Base-by-base conservation (phyloP, 2,329 filamentous ascomycete species). In the Colletotrichum salicis region DNA sequence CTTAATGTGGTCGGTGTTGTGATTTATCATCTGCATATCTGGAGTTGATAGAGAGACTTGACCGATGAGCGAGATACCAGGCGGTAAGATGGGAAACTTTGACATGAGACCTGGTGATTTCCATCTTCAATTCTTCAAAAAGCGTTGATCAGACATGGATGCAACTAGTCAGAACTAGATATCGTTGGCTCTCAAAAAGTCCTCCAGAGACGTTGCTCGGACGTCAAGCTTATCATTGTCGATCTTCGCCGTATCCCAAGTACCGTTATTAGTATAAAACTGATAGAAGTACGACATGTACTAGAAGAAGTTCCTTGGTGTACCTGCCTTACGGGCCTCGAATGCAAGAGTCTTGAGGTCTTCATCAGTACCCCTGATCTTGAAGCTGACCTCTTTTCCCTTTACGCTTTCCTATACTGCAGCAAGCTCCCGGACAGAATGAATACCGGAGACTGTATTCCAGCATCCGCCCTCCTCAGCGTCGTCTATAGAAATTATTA, bases 211-310 rank as follows among this genome's bases (percentile, higher is more conserved):
- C 10, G 67, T 72, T 3, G 64, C 52, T 48, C 37, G 52, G 7
- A 67, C 64, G 4, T 51, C 59, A 7, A 72, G 31, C 54, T 64
- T 60, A 3, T 72, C 56, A 29, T 61, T 61, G 41, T 72, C 59
- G 5, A 64, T 15, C 31, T 13, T 60, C 7, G 33, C 19, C 31
- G 68, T 48, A 22, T 37, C 29, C 22, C 51, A 60, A 4, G 54
- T 68, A 11, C 64, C 70, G 19, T 68, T 56, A 4, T 67, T 48
- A 7, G n/a, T 45, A 58, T 58, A 48, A 24, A 60, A 31, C 12
- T 72, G 54, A 13, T 68, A 72, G 45, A 61, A 68, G 51, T n/a
- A 31, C 12, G 54, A 59, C n/a, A 61, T 68, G 2, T 56, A 72
- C 15, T 60, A 27, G 29, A n/a, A 62, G 5, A 29, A 56, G 24